These are phyloP conservation scores for Xylaria longipes DNA, from an alignment of 495 filamentous ascomycete genomes.

Conservation along the genomic window DNA sequence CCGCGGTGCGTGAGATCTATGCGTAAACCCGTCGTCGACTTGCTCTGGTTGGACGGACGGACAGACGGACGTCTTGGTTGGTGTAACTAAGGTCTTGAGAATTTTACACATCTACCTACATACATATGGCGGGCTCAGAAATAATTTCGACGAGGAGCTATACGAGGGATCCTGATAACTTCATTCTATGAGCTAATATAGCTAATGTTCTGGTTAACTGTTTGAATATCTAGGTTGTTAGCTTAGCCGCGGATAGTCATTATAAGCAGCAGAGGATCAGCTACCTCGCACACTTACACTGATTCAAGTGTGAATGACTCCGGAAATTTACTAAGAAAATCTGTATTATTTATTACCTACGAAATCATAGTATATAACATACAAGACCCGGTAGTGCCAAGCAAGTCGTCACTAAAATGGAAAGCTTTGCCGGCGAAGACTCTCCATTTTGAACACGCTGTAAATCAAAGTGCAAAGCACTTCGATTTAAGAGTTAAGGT, in stretches of 20 bases:
- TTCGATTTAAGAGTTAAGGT: too few species aligned
- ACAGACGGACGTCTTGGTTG: neutral
- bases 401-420: too few species aligned
- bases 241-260: neutral
- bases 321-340: neutral
- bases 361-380: too few species aligned
- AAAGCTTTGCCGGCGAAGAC: too few species aligned
- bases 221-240: neutral
- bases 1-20: neutral
- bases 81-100: neutral
- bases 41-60: neutral
- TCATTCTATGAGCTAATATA: neutral
- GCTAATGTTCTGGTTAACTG: neutral
- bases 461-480: too few species aligned
- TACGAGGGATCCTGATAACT: neutral
- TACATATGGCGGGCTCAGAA: neutral
- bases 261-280: neutral
- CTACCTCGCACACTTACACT: too few species aligned
- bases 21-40: neutral
- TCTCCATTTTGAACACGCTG: too few species aligned
- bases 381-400: too few species aligned
- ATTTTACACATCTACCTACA: neutral
- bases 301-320: neutral
- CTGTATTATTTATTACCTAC: neutral
- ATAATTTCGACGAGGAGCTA: neutral